Evolutionary conservation across 768 basidiomycete species (phyloP).

Genomic region (Tricholoma sp.): DNA sequence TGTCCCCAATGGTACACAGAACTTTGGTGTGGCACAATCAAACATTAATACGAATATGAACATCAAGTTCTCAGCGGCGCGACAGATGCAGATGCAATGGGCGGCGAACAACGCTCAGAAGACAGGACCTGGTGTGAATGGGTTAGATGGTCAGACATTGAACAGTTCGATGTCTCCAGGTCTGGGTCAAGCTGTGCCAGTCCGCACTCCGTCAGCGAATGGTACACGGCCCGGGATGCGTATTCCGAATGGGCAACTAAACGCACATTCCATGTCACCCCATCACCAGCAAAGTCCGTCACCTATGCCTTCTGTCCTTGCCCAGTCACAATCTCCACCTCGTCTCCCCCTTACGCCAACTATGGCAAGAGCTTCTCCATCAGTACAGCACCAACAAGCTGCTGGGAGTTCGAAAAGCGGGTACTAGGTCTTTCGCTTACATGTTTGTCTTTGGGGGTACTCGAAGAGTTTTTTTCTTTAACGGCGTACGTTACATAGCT

Average conservation of each 20-base stretch:
- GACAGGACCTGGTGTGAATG: constrained; percentile 27
- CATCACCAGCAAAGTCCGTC: constrained; percentile 45
- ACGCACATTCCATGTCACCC: constrained; percentile 43
- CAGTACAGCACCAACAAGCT: constrained; percentile 49
- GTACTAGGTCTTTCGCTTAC: constrained; percentile 31
- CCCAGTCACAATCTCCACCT: constrained; percentile 45
- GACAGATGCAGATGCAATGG: constrained; percentile 36
- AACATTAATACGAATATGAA: constrained; percentile 27
- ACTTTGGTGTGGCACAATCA: constrained; percentile 32
- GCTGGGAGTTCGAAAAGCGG: constrained; percentile 49
- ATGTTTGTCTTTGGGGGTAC: not conserved
- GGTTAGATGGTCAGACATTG: constrained; percentile 21
- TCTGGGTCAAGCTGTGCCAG: constrained; percentile 29
- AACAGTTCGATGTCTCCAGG: constrained; percentile 29
- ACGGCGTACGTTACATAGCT: not conserved
- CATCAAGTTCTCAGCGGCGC: constrained; percentile 36
- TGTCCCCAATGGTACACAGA: constrained; percentile 10
- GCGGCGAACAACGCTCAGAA: constrained; percentile 28
- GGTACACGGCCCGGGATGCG: constrained; percentile 41
- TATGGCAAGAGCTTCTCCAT: constrained; percentile 50
- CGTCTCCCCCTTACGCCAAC: constrained; percentile 46
- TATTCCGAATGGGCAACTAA: constrained; percentile 34
- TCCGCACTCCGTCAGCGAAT: constrained; percentile 52
- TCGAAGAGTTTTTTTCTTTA: not conserved
- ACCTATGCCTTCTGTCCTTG: constrained; percentile 35